Evolutionary conservation across 78 protist genomes (phyloP).

Genomic region (Dictyostelium firmibasis): DNA sequence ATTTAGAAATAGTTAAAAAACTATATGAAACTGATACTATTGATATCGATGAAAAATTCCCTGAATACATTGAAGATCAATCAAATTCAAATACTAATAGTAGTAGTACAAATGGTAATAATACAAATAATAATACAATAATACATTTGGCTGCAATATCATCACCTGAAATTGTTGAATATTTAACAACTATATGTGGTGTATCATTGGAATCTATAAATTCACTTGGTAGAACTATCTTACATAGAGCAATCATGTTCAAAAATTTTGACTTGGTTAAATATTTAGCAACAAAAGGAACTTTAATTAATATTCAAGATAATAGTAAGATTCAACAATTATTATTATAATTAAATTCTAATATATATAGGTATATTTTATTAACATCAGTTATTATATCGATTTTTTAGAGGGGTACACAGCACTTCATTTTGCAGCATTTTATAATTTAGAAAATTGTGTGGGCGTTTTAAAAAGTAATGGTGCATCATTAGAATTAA

Average conservation of each 20-base stretch:
- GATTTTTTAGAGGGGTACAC: not conserved
- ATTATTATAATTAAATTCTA: too few relatives aligned
- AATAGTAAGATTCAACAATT: not conserved
- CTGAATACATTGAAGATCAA: not conserved
- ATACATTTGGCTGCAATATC: not conserved
- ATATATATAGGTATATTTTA: too few relatives aligned
- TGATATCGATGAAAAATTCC: not conserved
- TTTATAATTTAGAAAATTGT: not conserved
- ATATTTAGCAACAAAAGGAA: not conserved
- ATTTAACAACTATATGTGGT: not conserved
- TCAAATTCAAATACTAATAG: not conserved
- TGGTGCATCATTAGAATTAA: constrained; percentile 18
- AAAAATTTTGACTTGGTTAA: not conserved
- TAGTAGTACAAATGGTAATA: not conserved
- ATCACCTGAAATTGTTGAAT: not conserved
- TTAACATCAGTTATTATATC: too few relatives aligned
- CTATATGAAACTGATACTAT: not conserved
- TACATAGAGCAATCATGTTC: constrained; percentile 29
- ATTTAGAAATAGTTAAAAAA: not conserved
- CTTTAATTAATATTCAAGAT: constrained; percentile 11
- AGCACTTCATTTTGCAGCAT: not conserved
- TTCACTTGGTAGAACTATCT: constrained; percentile 16
- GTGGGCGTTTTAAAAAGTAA: not conserved
- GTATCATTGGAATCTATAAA: not conserved
- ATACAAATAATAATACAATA: not conserved